These are phyloP conservation scores for Ceratobasidium sp. DNA, from an alignment of 1,284 basidiomycete genomes.

Conservation along the genomic window DNA sequence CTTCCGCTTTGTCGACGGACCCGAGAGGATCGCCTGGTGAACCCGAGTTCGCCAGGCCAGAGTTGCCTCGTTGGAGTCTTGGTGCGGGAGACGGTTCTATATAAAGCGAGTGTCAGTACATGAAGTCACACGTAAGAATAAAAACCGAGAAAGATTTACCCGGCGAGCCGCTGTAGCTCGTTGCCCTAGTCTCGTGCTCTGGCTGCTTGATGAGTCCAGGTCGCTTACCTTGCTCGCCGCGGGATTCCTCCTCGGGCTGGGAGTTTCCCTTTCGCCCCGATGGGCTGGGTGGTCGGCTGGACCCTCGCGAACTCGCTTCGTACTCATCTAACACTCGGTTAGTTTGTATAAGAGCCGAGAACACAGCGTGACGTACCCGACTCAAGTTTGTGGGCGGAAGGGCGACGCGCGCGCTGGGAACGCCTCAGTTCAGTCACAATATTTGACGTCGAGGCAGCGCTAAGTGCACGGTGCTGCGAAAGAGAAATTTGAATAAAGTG, in stretches of 20 bases:
- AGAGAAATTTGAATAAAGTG: no score
- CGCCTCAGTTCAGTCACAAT: neutral
- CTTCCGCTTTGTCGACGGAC: neutral
- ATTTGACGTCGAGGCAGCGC: neutral
- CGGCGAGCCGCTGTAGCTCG: neutral
- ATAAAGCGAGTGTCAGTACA: no score
- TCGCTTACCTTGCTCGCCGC: neutral
- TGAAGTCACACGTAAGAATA: no score
- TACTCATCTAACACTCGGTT: neutral
- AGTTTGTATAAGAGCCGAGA: neutral
- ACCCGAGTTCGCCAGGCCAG: no score
- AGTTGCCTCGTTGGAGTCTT: no score
- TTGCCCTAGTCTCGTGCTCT: neutral
- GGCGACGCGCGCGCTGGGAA: neutral
- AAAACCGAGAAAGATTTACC: neutral
- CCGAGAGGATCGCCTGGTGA: no score
- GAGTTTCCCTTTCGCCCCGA: neutral
- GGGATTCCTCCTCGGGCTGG: neutral
- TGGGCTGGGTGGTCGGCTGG: constrained; percentile 9
- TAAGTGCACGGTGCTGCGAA: neutral
- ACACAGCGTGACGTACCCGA: neutral
- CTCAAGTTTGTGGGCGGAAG: constrained; percentile 1
- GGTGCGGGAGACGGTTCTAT: no score
- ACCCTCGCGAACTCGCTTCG: neutral
- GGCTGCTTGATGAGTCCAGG: constrained; percentile 16